Evolutionary conservation across 2,329 filamentous ascomycete species (phyloP), one percentile per base, ranked within the genome.

Genomic region (Colletotrichum coccodes): DNA sequence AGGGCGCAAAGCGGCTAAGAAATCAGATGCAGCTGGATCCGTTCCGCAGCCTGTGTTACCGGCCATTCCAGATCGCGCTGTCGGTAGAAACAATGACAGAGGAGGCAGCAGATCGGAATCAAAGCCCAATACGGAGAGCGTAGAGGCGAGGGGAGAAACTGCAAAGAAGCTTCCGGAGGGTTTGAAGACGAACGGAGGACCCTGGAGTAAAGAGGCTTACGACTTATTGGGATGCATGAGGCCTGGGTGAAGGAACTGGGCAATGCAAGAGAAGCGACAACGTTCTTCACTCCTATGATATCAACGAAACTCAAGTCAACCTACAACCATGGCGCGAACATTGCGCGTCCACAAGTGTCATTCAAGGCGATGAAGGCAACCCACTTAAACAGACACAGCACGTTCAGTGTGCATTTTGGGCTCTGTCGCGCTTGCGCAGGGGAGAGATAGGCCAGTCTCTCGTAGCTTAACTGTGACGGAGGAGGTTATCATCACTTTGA

Each of bases 141-240:
- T 6, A 4, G 34, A n/a, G 3, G 30, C 23, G 9, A 21, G 26
- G 6, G 21, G 32, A 11, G 34, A 66, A 30, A 5, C 40, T 14
- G 16, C 16, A 34, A 28, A 71, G 70, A 71, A 68, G n/a, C 75
- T 84, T 66, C 80, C 83, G 11, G 82, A 81, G 2, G 86, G 87
- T 64, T 79, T 79, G 2, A 85, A 81, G 73, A 84, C 83, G 3
- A 87, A 86, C 72, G 81, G 87, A 18, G 90, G 90, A 3, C 87
- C 91, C 0, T 93, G 91, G 91, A 92, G 90, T 72, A 86, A 84
- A 28, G 91, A 93, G 75, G 90, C 91, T 0, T 84, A 88, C 71
- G 91, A 93, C 76, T 75, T 93, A 53, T 86, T 93, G 70, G 89
- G 87, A 42, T 86, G 82, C 74, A 88, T 85, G 74, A 83, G 88